Evolutionary conservation across 805 yeast species (phyloP), one percentile per base, ranked within the genome.

Genomic region (Suhomyces tanzawaensis): DNA sequence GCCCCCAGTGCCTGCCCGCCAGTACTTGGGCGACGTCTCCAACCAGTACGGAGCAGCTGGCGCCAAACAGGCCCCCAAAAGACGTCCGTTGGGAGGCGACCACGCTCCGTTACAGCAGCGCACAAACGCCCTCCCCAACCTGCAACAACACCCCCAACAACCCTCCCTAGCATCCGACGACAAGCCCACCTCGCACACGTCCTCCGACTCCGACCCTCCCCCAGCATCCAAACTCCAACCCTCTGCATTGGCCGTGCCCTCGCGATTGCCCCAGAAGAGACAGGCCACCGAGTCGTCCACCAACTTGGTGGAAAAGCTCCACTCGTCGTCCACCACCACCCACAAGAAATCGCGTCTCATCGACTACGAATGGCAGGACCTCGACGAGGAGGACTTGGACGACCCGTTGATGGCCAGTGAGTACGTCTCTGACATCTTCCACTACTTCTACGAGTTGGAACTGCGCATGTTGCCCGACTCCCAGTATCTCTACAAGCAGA

Each of bases 341-440:
- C 60, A 59, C 51, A 69, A 69, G 44, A 69, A 69, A 42, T 49
- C 69, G 17, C 60, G 60, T 44, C 55, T 57, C 15, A 51, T 60
- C 34, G 79, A 71, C 45, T 71, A 72, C 50, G 69, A 62, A 37
- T 79, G 89, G 87, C 89, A 83, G 53, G 87, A 82, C 57, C 64
- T 83, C 42, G 93, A 84, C 52, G 76, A 72, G 21, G 85, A 78
- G 44, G 90, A 84, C 55, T 55, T 62, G 32, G 82, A 79, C 46
- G 91, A 84, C 56, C 86, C 74, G 37, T 49, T 86, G 45, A 90
- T 91, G 96, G 97, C 86, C 22, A 79, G 89, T 44, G 99, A 91
- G 66, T 91, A 90, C 60, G 95, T 85, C 39, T 76, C 69, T 45
- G 97, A 88, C 43, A 90, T 91, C 40, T 90, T 87, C 61, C 82